Evolutionary conservation across 2,329 filamentous ascomycete species (phyloP), one percentile per base, ranked within the genome.

Genomic region (Clonostachys sp.): DNA sequence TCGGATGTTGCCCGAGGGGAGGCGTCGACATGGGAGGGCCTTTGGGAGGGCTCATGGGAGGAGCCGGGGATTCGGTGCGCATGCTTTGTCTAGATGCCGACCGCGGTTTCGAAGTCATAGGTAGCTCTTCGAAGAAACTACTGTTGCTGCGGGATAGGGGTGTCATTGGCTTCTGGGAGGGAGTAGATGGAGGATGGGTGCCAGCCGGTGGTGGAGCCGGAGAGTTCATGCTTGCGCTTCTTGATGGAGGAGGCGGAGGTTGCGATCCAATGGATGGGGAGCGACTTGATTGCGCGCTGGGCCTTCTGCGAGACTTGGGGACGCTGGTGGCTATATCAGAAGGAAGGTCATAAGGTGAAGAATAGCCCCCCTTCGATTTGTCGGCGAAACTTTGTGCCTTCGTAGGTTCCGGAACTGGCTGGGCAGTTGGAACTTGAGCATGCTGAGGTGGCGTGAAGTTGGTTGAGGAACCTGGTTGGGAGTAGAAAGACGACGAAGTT

Each of bases 321-420:
- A 59, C 51, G 6, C 57, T 61, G 24, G 53, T 59, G 36, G 70
- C 55, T 33, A 99, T 79, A 47, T 96, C 92, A 67, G 94, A 89
- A 5, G 94, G 94, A 17, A 99, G 75, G 68, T 99, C 95, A 58
- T 96, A 99, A 1, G 94, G 94, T 17, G 92, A 97, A 44, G 86
- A 80, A 63, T 99, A 99, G 8, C 92, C 91, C 48, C 89, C 89
- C 67, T 95, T 97, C 4, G 89, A 74, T 65, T 95, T 95, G 64
- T 92, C 87, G 6, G 81, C 89, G 65, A 96, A 99, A 66, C 92
- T 97, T 62, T 95, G 83, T 1, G 81, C 75, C 66, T 83, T 83
- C 33, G 67, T 66, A 49, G 78, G 56, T 51, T 77, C 70, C n/a
- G 74, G 74, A 60, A 56, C 38, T 66, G 63, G 20, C 42, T 39